These are phyloP conservation scores for Cryptococcus hybrid DNA, from an alignment of 1,284 basidiomycete genomes.

Conservation along the genomic window DNA sequence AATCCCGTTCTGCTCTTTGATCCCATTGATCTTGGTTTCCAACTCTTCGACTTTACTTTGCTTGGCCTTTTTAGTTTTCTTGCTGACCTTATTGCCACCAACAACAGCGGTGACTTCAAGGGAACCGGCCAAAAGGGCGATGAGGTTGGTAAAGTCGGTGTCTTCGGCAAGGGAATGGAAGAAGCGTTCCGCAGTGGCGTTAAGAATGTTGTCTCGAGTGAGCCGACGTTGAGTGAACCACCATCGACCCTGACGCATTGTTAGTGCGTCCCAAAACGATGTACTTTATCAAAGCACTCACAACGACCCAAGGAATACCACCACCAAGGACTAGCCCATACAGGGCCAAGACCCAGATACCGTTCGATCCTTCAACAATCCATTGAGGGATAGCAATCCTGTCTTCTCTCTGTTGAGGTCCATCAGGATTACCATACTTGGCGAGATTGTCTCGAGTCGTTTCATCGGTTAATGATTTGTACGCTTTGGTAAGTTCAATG, in stretches of 20 bases:
- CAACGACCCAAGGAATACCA: conserved; percentile 81
- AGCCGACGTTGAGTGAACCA: conserved; percentile 92
- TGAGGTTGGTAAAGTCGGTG: conserved; percentile 68
- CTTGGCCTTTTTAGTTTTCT: conserved; percentile 49
- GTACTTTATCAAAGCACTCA: conserved; percentile 46
- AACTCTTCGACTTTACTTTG: conserved; percentile 58
- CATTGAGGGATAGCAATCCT: conserved; percentile 95
- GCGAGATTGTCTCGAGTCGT: conserved; percentile 88
- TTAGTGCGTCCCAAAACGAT: not conserved
- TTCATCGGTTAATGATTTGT: conserved; percentile 96
- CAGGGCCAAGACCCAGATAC: conserved; percentile 80
- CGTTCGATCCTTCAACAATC: conserved; percentile 91
- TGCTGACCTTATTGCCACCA: conserved; percentile 32
- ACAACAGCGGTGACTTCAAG: conserved; percentile 59
- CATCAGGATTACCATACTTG: conserved; percentile 93
- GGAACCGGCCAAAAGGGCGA: conserved; percentile 71
- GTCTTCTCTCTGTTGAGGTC: conserved; percentile 89
- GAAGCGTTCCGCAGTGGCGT: conserved; percentile 79
- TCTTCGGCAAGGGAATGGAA: conserved; percentile 86
- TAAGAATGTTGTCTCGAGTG: conserved; percentile 91
- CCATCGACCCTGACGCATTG: conserved; percentile 69
- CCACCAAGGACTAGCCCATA: conserved; percentile 89
- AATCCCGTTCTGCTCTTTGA: conserved; percentile 46
- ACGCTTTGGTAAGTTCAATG: conserved; percentile 95
- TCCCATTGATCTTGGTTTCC: conserved; percentile 59